phyloP scores from a whole-genome alignment of 441 rosid species.

The Corymbia citriodora region DNA sequence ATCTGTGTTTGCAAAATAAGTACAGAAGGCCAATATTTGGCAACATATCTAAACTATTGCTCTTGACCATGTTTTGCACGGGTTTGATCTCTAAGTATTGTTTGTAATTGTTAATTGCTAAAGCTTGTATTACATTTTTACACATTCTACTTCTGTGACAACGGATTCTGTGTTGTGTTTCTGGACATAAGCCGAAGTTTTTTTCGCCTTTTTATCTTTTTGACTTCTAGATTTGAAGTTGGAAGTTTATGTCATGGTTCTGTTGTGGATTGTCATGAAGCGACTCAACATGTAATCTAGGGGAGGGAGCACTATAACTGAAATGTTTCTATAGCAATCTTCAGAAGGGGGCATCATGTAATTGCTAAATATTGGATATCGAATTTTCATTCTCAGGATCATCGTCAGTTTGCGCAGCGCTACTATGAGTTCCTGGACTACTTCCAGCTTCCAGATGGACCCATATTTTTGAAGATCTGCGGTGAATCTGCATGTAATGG shows the following conservation, averaged over 20 bases:
- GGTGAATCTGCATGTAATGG: conserved; percentile 85
- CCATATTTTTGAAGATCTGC: conserved; percentile 69
- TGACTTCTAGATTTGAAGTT: not conserved
- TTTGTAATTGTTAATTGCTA: not conserved
- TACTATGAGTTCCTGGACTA: conserved; percentile 75
- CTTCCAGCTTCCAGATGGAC: conserved; percentile 67
- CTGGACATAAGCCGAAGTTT: not conserved
- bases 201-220: not conserved
- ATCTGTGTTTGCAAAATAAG: not conserved
- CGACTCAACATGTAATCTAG: not conserved
- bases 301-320: not conserved
- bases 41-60: not conserved
- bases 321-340: not conserved
- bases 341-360: not conserved
- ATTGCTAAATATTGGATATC: not conserved
- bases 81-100: not conserved
- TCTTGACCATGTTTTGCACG: not conserved
- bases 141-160: not conserved
- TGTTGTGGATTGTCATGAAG: not conserved
- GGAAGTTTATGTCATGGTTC: not conserved
- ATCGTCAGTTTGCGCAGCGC: conserved; percentile 56
- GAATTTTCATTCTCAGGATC: conserved; percentile 43
- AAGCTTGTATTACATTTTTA: not conserved
- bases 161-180: not conserved
- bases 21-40: not conserved